Evolutionary conservation across 2,329 filamentous ascomycete species (phyloP).

Genomic region (Nectriaceae sp.): DNA sequence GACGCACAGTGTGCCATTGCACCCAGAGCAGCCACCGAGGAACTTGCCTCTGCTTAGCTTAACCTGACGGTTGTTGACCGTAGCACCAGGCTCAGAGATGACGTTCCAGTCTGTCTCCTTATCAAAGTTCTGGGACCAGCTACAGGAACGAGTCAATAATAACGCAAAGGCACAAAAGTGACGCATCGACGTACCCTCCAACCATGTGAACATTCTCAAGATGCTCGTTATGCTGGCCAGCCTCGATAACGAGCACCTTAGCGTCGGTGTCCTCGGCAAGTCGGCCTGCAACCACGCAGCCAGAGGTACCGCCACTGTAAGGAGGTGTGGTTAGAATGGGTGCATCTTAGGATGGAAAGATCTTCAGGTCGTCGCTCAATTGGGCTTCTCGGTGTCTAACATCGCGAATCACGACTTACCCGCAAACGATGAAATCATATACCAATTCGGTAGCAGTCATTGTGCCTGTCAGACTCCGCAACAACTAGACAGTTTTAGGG

Average conservation of each 20-base stretch:
- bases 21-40: conserved; percentile 50
- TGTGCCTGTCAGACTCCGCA: neutral
- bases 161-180: neutral
- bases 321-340: conserved; percentile 6
- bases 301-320: conserved; percentile 37
- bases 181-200: conserved; percentile 40
- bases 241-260: conserved; percentile 38
- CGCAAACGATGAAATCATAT: conserved; percentile 38
- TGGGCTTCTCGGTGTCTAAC: neutral
- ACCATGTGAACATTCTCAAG: conserved; percentile 53
- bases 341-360: neutral
- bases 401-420: conserved; percentile 26
- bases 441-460: conserved; percentile 21
- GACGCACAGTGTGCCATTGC: conserved; percentile 52
- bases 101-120: conserved; percentile 55
- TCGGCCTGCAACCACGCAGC: conserved; percentile 39
- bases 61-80: conserved; percentile 44
- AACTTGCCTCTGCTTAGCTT: conserved; percentile 52
- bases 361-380: neutral
- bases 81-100: conserved; percentile 39
- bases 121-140: conserved; percentile 49
- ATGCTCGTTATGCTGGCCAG: conserved; percentile 41
- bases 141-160: conserved; percentile 7
- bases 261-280: conserved; percentile 35
- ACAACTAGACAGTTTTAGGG: neutral